Conservation (phyloP, 2,329 filamentous ascomycete genomes). For the Cadophora luteo-olivacea region DNA sequence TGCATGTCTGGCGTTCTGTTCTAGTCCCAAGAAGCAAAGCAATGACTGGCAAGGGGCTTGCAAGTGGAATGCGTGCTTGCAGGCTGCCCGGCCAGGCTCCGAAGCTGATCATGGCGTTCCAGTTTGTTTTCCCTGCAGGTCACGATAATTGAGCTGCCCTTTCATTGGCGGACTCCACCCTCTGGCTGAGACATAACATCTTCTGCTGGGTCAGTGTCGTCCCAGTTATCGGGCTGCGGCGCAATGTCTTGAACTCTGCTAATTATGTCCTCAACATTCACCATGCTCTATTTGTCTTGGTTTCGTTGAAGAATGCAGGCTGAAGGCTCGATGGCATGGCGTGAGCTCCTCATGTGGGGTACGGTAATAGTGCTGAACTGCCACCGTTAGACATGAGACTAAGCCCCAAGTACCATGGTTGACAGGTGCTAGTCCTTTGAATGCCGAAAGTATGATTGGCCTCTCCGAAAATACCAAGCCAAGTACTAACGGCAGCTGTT, state of each 20-base stretch:
- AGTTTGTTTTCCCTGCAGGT: neutral
- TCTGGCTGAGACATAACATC: neutral
- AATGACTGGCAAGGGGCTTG: neutral
- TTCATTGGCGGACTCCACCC: neutral
- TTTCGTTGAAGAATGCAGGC: neutral
- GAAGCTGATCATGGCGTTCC: neutral
- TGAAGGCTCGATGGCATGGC: neutral
- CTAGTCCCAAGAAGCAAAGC: neutral
- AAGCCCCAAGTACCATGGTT: neutral
- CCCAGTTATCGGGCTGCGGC: neutral
- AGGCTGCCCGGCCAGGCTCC: neutral
- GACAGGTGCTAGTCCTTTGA: neutral
- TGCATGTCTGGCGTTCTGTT: neutral
- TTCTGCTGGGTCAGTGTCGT: neutral
- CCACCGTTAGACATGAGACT: slow-evolving; percentile 1
- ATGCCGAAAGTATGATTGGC: slow-evolving; percentile 14
- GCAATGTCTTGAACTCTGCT: neutral
- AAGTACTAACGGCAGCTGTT: neutral
- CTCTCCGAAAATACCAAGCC: neutral
- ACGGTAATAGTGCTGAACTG: slow-evolving; percentile 4
- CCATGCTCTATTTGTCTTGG: too few species aligned
- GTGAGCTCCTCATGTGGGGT: neutral
- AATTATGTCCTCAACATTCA: neutral
- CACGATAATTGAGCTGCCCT: slow-evolving; percentile 4
- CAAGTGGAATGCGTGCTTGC: too few species aligned